These are phyloP conservation scores for Prunus dulcis DNA, from an alignment of 306 rosid species.

Conservation along the genomic window DNA sequence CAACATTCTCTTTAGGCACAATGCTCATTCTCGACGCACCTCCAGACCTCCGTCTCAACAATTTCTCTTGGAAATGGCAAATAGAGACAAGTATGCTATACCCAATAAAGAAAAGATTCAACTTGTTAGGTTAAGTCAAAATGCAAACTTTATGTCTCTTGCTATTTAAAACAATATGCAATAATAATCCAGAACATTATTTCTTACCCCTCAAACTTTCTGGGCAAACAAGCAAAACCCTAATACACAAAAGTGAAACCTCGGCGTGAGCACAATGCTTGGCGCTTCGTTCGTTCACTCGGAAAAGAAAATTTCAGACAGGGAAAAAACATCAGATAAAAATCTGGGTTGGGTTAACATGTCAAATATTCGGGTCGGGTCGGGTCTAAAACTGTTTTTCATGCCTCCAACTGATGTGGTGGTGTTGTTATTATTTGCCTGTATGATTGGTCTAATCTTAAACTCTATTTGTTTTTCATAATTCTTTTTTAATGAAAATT, in stretches of 20 bases:
- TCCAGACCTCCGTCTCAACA: not conserved
- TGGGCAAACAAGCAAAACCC: not conserved
- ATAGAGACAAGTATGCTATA: not conserved
- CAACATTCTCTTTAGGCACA: conserved; percentile 78
- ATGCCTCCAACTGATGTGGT: too few species aligned
- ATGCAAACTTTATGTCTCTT: not conserved
- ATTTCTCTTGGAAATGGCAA: not conserved
- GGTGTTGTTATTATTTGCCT: too few species aligned
- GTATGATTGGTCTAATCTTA: too few species aligned
- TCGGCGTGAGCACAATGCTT: not conserved
- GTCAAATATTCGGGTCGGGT: not conserved
- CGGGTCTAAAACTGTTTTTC: too few species aligned
- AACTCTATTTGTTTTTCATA: too few species aligned
- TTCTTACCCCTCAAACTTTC: not conserved
- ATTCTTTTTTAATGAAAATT: too few species aligned
- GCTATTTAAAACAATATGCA: not conserved
- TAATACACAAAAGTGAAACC: not conserved
- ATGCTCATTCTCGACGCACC: conserved; percentile 49
- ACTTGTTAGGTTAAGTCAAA: not conserved
- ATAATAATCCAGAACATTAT: not conserved
- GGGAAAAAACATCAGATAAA: not conserved
- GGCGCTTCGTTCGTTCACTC: not conserved
- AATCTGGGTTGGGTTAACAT: not conserved
- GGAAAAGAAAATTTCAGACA: not conserved
- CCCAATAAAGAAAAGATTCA: not conserved